Evolutionary conservation across 805 yeast species (phyloP), one percentile per base, ranked within the genome.

Genomic region (Metschnikowia amazonensis): DNA sequence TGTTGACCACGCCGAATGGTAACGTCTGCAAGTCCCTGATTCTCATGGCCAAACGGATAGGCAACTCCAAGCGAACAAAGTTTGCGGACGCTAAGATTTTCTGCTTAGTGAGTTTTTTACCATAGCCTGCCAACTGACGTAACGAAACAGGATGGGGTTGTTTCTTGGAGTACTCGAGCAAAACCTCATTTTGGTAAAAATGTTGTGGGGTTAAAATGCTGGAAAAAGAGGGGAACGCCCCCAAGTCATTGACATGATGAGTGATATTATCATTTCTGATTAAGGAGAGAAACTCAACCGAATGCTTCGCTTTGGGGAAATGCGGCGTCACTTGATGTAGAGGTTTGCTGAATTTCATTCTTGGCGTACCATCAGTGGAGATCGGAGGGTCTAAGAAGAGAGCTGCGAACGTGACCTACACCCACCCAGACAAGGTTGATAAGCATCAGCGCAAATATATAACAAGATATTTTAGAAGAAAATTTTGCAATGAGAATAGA

Each of bases 71-170:
- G 38, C 95, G 72, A 1, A 89, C 97, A 61, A 92, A 94, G 59
- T 86, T 88, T 16, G 97, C 98, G 50, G 94, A 83, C 34, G 82
- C 73, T 9, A 92, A 69, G 41, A 92, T 74, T 66, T 90, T 89
- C 30, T 83, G 87, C 52, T 79, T 80, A 11, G 89, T 86, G 42
- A 92, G 64, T 29, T 77, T 77, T 55, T 84, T 83, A 38, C 97
- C 97, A 60, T 85, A 92, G 34, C 89, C 89, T 1, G 97, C 96
- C 53, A 92, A 66, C 57, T 92, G 97, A 43, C 88, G 73, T n/a
- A 94, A 64, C 1, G 96, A 84, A 18, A 92, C 95, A 0, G 98
- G 96, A 61, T 88, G 89, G 0, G 96, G 90, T n/a, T 60, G 60
- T 51, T 81, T 77, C 41, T 76, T 70, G 34, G 81, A 71, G 78